Conservation (phyloP, 1,284 basidiomycete species). For the Ganoderma multipileum region DNA sequence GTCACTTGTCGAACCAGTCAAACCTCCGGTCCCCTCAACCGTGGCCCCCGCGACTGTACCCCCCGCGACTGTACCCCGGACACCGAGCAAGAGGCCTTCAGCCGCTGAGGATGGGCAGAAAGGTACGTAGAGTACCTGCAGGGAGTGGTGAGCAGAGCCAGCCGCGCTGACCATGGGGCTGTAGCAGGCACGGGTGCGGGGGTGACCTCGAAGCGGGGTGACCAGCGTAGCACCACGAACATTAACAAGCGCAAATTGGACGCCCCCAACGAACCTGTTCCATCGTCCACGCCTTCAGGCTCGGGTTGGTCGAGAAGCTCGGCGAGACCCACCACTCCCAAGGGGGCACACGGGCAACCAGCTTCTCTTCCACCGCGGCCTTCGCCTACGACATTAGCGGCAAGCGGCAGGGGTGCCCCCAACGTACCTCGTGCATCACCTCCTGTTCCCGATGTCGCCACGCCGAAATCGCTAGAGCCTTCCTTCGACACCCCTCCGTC, state of each 20-base stretch:
- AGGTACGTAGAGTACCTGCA: conserved; percentile 22
- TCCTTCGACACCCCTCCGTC: conserved; percentile 3
- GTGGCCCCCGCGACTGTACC: not conserved
- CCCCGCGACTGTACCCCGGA: not conserved
- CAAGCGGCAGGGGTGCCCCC: conserved; percentile 11
- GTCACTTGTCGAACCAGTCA: conserved; percentile 46
- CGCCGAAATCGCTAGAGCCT: not conserved
- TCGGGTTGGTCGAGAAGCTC: conserved; percentile 12
- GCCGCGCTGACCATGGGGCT: conserved; percentile 7
- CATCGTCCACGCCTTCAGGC: conserved; percentile 14
- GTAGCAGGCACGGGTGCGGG: conserved; percentile 14
- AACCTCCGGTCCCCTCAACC: conserved; percentile 16
- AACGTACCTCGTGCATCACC: conserved; percentile 12
- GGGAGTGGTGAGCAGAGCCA: conserved; percentile 9
- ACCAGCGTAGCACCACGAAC: conserved; percentile 33
- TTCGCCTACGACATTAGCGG: conserved; percentile 12
- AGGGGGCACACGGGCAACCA: conserved; percentile 7
- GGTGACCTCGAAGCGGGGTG: conserved; percentile 3
- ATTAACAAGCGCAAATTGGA: conserved; percentile 38
- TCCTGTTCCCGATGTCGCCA: conserved; percentile 1
- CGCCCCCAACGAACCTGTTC: conserved; percentile 16
- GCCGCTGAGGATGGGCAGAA: conserved; percentile 15
- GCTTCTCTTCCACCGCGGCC: conserved; percentile 26
- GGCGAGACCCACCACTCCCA: not conserved
- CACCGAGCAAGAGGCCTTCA: conserved; percentile 18